Evolutionary conservation across 257 asterid genomes (phyloP), one percentile per base, ranked within the genome.

Genomic region (Ballota nigra): DNA sequence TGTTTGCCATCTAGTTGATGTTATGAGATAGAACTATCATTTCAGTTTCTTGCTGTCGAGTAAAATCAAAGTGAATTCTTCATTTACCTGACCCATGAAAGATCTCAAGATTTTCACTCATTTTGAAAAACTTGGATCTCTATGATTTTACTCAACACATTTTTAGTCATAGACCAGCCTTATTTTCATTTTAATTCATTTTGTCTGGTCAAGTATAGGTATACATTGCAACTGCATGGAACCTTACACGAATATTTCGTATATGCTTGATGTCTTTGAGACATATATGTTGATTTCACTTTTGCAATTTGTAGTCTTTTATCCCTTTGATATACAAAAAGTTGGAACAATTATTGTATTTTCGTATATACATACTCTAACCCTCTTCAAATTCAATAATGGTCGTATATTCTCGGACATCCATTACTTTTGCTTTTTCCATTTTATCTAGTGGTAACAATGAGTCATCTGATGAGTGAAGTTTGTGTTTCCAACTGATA

Each of bases 1-100:
- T 47, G 22, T 75, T 73, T 80, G 10, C 55, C 66, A 68, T 77
- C 55, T 47, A 28, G 55, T 68, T 66, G 57, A 47, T 68, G 66
- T 69, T 70, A 63, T 65, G 51, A 40, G 49, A 23, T 36, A 20
- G 73, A 68, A 33, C 43, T 49, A 19, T 31, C 34, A 3, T 36
- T 65, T 69, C 13, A 55, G 63, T 22, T 63, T 51, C 55, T 31
- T 49, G 38, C 69, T 62, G 18, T 53, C 51, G 19, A 18, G 8
- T 63, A 65, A 60, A 56, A 28, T 26, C 51, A 56, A 16, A 71
- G 4, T 45, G 41, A 22, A 53, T 33, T 38, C 15, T 49, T 70
- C 63, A 4, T 66, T 13, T 12, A 28, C 31, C 18, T 59, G 28
- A 1, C 40, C 43, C 24, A 29, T 34, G 57, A 15, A 72, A 15